Conservation (phyloP, 139 green algal genomes). For the Chlorella ohadii region DNA sequence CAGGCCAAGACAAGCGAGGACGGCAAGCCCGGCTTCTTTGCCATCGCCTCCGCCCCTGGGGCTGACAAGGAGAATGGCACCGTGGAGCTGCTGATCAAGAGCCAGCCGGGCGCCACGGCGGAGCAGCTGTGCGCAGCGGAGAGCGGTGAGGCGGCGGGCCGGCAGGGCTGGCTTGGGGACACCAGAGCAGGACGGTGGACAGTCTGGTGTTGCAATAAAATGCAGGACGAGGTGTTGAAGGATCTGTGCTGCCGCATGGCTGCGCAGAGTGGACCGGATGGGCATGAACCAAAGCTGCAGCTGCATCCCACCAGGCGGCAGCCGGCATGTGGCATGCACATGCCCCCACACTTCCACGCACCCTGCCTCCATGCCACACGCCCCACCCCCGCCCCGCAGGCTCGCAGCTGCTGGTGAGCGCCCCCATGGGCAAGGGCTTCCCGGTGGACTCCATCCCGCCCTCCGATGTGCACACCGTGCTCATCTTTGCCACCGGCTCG, state of each 20-base stretch:
- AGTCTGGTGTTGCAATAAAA: too few species aligned
- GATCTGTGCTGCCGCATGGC: too few species aligned
- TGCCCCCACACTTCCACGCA: too few species aligned
- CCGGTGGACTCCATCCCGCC: slow-evolving; percentile 78
- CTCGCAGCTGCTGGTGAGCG: slow-evolving; percentile 53
- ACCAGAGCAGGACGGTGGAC: too few species aligned
- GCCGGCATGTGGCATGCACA: not conserved
- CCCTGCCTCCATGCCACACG: not conserved
- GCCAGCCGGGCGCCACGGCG: slow-evolving; percentile 57
- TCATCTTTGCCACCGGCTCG: slow-evolving; percentile 84
- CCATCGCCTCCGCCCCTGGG: slow-evolving; percentile 84
- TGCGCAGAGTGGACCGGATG: too few species aligned
- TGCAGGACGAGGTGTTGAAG: too few species aligned
- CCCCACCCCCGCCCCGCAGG: slow-evolving; percentile 27
- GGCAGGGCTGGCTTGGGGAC: too few species aligned
- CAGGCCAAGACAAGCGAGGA: slow-evolving; percentile 77
- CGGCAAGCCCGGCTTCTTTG: slow-evolving; percentile 89
- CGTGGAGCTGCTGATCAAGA: slow-evolving; percentile 80
- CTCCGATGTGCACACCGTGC: slow-evolving; percentile 60
- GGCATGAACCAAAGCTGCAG: too few species aligned
- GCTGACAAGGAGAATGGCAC: slow-evolving; percentile 47
- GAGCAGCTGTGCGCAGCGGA: slow-evolving; percentile 55
- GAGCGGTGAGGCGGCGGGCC: not conserved
- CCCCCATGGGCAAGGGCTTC: slow-evolving; percentile 90
- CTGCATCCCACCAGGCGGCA: too few species aligned